Evolutionary conservation across 2,329 filamentous ascomycete species (phyloP).

Genomic region (Penicillium polonicum): DNA sequence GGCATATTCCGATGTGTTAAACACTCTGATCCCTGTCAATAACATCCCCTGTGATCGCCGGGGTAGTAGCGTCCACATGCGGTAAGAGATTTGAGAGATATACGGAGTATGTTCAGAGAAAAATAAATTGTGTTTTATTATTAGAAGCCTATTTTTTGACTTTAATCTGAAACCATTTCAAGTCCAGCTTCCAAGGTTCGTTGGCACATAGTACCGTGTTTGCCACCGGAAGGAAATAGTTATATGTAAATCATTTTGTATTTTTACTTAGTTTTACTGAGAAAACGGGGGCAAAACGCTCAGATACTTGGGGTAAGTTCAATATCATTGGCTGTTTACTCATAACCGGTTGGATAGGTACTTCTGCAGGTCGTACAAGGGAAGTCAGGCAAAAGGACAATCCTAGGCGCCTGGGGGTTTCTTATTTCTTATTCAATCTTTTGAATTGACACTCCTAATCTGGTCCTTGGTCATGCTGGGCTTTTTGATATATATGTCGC

Average conservation of each 20-base stretch:
- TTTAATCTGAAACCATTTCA: slow-evolving; percentile 5
- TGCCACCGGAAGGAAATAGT: neutral
- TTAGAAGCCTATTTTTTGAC: neutral
- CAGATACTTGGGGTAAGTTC: neutral
- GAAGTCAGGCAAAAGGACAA: slow-evolving; percentile 13
- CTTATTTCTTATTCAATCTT: neutral
- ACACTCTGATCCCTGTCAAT: slow-evolving; percentile 7
- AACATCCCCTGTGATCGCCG: slow-evolving; percentile 7
- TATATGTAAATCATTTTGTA: no score
- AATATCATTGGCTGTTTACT: slow-evolving; percentile 1
- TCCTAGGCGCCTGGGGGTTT: neutral
- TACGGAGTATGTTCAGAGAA: no score
- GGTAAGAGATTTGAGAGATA: neutral
- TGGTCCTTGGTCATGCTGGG: neutral
- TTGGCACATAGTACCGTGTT: neutral
- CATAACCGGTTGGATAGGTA: slow-evolving; percentile 7
- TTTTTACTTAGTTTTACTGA: no score
- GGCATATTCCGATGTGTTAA: slow-evolving; percentile 20
- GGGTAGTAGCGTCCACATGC: neutral
- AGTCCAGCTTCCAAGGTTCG: neutral
- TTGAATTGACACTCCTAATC: neutral
- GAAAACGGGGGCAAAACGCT: no score
- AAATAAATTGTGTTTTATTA: neutral
- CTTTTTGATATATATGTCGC: neutral
- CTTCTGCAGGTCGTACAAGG: slow-evolving; percentile 20